Percentiles rank a stretch among this genome's conserved stretches.
phyloP scores from a whole-genome alignment of 208 protist species.

The Acanthamoeba lenticulata region DNA sequence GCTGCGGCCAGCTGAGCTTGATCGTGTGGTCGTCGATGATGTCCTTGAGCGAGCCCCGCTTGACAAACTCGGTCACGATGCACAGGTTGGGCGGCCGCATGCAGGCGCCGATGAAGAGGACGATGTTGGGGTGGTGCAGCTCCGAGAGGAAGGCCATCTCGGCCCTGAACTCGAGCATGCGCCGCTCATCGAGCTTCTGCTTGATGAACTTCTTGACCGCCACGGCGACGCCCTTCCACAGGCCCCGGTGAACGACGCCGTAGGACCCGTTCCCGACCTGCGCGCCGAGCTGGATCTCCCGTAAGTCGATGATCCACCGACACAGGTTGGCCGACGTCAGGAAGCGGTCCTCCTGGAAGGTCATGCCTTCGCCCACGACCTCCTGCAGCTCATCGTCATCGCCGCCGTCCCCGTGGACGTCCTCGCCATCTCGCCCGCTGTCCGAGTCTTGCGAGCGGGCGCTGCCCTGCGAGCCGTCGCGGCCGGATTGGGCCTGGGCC shows the following conservation, averaged over 20 bases:
- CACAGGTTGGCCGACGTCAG: neutral
- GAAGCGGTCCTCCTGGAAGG: neutral
- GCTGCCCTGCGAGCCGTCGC: neutral
- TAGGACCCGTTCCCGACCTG: neutral
- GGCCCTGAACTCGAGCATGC: neutral
- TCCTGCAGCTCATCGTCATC: neutral
- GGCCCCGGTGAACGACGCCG: neutral
- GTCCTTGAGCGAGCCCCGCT: neutral
- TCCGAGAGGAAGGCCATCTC: neutral
- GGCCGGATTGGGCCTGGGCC: neutral
- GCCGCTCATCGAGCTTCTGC: neutral
- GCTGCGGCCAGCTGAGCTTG: neutral
- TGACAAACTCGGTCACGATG: neutral
- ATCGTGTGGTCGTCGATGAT: neutral
- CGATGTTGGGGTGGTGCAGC: conserved; percentile 18
- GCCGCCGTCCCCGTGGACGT: neutral
- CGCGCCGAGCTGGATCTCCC: neutral
- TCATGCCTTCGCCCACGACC: neutral
- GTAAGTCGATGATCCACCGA: conserved; percentile 7
- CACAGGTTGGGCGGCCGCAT: neutral
- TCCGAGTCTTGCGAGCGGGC: neutral
- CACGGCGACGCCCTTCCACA: neutral
- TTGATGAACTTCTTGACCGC: neutral
- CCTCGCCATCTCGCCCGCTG: neutral
- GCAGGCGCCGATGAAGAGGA: neutral